Conservation (phyloP, 139 green algal genomes). For the Picochlorum sp. region DNA sequence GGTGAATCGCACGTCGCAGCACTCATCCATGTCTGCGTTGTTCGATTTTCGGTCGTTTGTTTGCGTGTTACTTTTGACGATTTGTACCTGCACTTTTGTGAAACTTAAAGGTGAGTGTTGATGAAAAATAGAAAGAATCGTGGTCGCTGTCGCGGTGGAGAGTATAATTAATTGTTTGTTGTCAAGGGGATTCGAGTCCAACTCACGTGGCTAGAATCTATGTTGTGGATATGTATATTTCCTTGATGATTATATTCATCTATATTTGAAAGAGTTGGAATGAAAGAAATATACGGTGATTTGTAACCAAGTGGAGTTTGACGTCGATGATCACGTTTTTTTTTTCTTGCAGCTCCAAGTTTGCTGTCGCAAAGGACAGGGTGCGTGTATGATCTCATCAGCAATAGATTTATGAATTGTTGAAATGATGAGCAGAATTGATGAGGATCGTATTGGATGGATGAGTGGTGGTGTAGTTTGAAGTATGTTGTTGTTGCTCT, state of each 20-base stretch:
- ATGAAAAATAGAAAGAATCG: no score
- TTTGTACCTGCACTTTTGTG: conserved; percentile 94
- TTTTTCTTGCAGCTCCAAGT: neutral
- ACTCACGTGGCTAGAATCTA: neutral
- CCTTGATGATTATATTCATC: no score
- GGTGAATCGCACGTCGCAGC: neutral
- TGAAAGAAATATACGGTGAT: no score
- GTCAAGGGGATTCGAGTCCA: neutral
- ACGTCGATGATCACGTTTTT: no score
- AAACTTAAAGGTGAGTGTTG: conserved; percentile 63
- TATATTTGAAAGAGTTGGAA: no score
- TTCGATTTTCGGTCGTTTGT: conserved; percentile 93
- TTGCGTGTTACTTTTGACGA: conserved; percentile 79
- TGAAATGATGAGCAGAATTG: no score
- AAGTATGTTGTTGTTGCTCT: no score
- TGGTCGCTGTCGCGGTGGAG: no score
- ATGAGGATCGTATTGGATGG: no score
- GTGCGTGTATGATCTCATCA: neutral
- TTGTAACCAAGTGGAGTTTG: no score
- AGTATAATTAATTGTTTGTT: no score
- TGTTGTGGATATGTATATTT: neutral
- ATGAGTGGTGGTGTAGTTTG: no score
- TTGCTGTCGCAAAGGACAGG: neutral
- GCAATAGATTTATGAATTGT: neutral
- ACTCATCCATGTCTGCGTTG: conserved; percentile 72